Evolutionary conservation across 176 grass and related monocot species (phyloP), one percentile per base, ranked within the genome.

Genomic region (Puya raimondii): DNA sequence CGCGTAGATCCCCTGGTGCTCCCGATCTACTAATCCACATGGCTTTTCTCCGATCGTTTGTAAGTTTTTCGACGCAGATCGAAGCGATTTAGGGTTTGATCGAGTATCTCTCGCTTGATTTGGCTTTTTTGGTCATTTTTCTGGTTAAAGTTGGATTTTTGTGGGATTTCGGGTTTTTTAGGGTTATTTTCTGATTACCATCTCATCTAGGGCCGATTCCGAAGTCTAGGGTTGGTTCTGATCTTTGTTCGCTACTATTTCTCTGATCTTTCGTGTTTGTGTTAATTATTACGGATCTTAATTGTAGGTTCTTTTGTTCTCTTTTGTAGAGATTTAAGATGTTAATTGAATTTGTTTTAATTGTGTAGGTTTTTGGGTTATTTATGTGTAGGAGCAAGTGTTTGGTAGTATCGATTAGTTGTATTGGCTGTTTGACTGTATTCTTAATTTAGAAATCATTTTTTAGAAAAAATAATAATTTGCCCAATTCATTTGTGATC

Each of bases 1-100:
- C 16, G 56, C 16, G 56, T 61, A 18, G 56, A 61, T 61, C 14
- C 21, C 56, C 17, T 10, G 14, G 56, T 18, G 56, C 9, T 61
- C 21, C 56, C 9, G 33, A 42, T 42, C 33, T 1, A 42, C 33
- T 42, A 42, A 42, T 42, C 33, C 33, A 1, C 33, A 61, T 61
- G 56, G 56, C 56, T 61, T 22, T 61, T 61, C 16, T 61, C 56
- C 16, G 56, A 61, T 61, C 56, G n/a, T 61, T 22, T 61, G 56
- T 61, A 61, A 61, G 56, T 61, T 61, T 61, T 9, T 61, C 56
- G 16, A 18, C 56, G 14, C 21, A 61, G 56, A 61, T 21, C n/a
- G 56, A 20, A 18, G 15, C 20, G 54, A 17, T 59, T 17, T 59
- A 20, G 56, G 21, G 33, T 7, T 42, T 6, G 33, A 42, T 42